Conservation (phyloP, 176 grass and related monocot species). For the Lolium multiflorum region DNA sequence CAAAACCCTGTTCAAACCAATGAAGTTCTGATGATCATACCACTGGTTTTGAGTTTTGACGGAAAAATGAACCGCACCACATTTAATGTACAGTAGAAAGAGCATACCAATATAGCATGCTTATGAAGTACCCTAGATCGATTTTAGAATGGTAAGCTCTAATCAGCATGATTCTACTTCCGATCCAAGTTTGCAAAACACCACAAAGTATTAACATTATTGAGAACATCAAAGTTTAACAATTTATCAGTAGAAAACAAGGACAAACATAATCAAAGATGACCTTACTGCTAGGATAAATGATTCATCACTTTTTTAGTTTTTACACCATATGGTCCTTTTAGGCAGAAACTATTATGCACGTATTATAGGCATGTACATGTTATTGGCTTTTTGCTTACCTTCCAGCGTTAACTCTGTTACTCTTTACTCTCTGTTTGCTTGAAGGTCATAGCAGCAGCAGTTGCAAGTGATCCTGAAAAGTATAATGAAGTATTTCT, state of each 20-base stretch:
- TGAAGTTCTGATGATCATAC: neutral
- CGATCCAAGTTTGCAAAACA: neutral
- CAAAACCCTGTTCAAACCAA: slow-evolving; percentile 2
- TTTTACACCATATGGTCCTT: slow-evolving; percentile 1
- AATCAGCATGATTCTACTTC: slow-evolving; percentile 1
- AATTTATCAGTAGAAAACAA: slow-evolving; percentile 10
- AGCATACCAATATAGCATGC: neutral
- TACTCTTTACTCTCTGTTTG: neutral
- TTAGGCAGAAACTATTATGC: neutral
- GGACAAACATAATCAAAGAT: neutral
- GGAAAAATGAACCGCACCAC: neutral
- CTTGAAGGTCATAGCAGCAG: slow-evolving; percentile 86
- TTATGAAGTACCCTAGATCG: neutral
- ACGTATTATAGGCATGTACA: neutral
- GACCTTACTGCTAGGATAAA: slow-evolving; percentile 29
- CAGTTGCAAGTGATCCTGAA: slow-evolving; percentile 76
- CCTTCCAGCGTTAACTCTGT: slow-evolving; percentile 10
- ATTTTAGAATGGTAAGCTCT: neutral
- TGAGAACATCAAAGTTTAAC: neutral
- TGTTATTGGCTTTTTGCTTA: slow-evolving; percentile 3
- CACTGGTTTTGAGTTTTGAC: neutral
- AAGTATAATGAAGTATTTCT: slow-evolving; percentile 96
- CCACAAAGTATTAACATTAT: neutral
- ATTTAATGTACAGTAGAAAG: neutral
- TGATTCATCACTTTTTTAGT: neutral